phyloP scores from a whole-genome alignment of 202 grass and related monocot genomes.

The Zizania palustris region DNA sequence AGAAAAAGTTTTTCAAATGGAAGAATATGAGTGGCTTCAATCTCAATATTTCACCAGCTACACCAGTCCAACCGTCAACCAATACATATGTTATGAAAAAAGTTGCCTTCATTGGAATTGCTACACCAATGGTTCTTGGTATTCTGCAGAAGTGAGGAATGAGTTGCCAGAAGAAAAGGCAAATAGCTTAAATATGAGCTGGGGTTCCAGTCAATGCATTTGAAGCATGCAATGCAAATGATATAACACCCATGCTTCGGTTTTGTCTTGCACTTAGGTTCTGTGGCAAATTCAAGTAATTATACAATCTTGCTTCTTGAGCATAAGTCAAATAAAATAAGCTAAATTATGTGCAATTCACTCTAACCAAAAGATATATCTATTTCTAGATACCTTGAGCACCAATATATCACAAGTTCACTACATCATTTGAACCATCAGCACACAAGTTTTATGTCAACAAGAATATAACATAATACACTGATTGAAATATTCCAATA shows the following conservation, averaged over 20 bases:
- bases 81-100: conserved; percentile 97
- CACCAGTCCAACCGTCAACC: conserved; percentile 94
- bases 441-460: background rate
- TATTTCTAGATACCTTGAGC: background rate
- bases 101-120: conserved; percentile 91
- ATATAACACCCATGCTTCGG: background rate
- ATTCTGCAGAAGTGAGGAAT: conserved; percentile 57
- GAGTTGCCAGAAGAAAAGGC: background rate
- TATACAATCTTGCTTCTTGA: background rate
- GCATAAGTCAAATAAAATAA: background rate
- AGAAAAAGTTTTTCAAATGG: conserved; percentile 90
- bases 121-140: conserved; percentile 64
- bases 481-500: background rate
- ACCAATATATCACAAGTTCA: background rate
- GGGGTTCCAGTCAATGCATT: background rate
- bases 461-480: background rate
- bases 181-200: conserved; percentile 7
- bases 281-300: background rate
- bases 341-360: background rate
- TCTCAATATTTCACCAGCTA: conserved; percentile 87
- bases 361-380: background rate
- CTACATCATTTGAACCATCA: background rate
- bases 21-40: conserved; percentile 70
- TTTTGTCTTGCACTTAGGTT: background rate
- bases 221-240: background rate